Percentiles rank a stretch among this genome's conserved stretches.
Conservation (phyloP, 345 rosid species). For the Salix exigua region DNA sequence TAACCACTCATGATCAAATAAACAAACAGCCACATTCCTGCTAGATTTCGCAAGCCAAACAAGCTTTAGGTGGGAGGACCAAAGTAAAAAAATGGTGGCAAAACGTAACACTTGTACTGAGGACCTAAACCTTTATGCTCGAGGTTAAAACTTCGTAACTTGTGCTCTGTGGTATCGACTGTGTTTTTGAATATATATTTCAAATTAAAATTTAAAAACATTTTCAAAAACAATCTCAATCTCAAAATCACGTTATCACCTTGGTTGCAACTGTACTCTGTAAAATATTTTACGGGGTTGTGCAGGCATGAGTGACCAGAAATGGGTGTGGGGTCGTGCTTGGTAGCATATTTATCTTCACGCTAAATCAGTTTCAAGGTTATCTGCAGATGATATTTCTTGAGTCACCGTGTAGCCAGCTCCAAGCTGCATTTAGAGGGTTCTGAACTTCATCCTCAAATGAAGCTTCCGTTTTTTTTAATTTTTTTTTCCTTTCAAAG, state of each 20-base stretch:
- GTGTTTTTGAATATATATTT: too few relatives aligned
- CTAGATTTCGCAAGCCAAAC: neutral
- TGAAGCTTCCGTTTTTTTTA: neutral
- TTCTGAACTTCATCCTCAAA: neutral
- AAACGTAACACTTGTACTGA: neutral
- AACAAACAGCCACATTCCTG: neutral
- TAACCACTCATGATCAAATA: neutral
- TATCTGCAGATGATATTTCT: neutral
- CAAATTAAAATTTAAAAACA: too few relatives aligned
- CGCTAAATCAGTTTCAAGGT: slow-evolving; percentile 5
- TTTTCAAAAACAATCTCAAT: too few relatives aligned
- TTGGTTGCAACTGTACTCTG: neutral
- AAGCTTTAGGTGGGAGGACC: neutral
- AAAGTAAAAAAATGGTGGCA: neutral
- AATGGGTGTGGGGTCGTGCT: neutral
- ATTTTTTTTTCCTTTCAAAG: neutral
- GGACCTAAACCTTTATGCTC: neutral
- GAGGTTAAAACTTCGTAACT: neutral
- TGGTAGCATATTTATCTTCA: slow-evolving; percentile 14
- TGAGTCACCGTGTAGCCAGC: neutral
- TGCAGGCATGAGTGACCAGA: slow-evolving; percentile 12
- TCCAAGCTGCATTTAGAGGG: neutral
- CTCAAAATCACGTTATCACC: neutral
- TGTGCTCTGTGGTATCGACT: neutral
- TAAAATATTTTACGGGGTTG: neutral